Conservation (phyloP, 2,329 filamentous ascomycete genomes). For the Salinomyces thailandicus region DNA sequence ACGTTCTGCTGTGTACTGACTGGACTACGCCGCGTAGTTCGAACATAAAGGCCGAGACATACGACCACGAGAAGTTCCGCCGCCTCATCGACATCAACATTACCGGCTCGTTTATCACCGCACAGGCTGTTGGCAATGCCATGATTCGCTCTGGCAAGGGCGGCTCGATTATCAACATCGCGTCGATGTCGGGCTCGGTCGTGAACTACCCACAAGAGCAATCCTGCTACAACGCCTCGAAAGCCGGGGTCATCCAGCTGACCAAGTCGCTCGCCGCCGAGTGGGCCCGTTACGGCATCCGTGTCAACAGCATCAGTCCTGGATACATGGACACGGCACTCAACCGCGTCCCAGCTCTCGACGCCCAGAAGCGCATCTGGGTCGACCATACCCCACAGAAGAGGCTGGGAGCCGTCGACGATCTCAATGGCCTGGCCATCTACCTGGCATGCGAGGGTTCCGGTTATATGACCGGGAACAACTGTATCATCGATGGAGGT, state of each 20-base stretch:
- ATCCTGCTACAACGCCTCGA: slow-evolving; percentile 73
- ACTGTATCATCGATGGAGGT: slow-evolving; percentile 61
- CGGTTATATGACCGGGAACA: slow-evolving; percentile 66
- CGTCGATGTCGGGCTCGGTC: slow-evolving; percentile 47
- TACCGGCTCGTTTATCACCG: slow-evolving; percentile 66
- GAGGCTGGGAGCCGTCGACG: slow-evolving; percentile 61
- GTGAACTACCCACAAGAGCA: slow-evolving; percentile 58
- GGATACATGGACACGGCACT: slow-evolving; percentile 81
- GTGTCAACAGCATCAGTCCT: slow-evolving; percentile 75
- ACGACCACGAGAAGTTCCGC: slow-evolving; percentile 66
- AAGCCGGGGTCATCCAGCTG: slow-evolving; percentile 68
- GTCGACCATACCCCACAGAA: slow-evolving; percentile 61
- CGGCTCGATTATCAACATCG: slow-evolving; percentile 64
- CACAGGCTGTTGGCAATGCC: slow-evolving; percentile 42
- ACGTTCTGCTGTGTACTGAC: not conserved
- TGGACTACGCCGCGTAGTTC: slow-evolving; percentile 42
- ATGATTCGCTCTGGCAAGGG: slow-evolving; percentile 65
- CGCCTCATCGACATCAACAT: slow-evolving; percentile 74
- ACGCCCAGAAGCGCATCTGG: slow-evolving; percentile 77
- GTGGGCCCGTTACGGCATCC: slow-evolving; percentile 71
- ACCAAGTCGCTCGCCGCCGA: slow-evolving; percentile 73
- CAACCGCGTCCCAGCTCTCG: slow-evolving; percentile 66
- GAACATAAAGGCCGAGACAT: slow-evolving; percentile 72
- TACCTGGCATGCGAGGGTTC: slow-evolving; percentile 65
- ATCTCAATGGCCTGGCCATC: slow-evolving; percentile 67